Base-by-base conservation (phyloP, 257 asterid species). In the Dorcoceras hygrometricum region DNA sequence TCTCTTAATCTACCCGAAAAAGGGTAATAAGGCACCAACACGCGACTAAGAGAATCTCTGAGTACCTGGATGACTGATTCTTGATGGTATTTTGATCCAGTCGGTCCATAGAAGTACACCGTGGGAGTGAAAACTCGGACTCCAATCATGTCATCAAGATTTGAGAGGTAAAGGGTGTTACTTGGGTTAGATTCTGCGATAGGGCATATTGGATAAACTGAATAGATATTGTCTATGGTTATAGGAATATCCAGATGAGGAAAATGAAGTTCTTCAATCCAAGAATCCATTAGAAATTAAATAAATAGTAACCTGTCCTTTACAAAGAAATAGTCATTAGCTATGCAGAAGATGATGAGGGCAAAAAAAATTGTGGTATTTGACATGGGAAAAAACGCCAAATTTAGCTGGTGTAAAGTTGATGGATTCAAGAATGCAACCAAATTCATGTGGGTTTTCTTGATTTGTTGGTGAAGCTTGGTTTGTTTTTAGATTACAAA, bases 71-170 rank as follows among this genome's bases (percentile, higher is more conserved):
- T 28, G 55, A 82, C 68, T 2, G 69, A 59, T 9, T 72, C 71
- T 1, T 64, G 66, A 4, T 57, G 63, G 55, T 70, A 65, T 27
- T 14, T 29, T 29, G 20, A 4, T 20, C 59, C 71, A 4, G 29
- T 32, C 4, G 80, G 72, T 19, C 64, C 75, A 76, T 89, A 91
- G 48, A 91, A 91, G 76, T 86, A 89, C n/a, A 87, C 78, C 0
- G 95, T 89, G 16, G 95, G 98, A 51, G 98, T 91, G 73, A 89
- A 87, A 67, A 79, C 89, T 1, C 96, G 95, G 12, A 81, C 82
- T 7, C 98, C 97, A 50, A 92, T 71, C 90, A 86, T 84, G 78
- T 92, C 97, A 67, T 92, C 98, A 8, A 92, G 95, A 74, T 92
- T 92, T 8, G 98, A 89, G 80, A 92, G 95, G 80, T 89, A 92